These are phyloP conservation scores for Aspergillus fructus DNA, from an alignment of 2,329 filamentous ascomycete genomes.

Conservation along the genomic window DNA sequence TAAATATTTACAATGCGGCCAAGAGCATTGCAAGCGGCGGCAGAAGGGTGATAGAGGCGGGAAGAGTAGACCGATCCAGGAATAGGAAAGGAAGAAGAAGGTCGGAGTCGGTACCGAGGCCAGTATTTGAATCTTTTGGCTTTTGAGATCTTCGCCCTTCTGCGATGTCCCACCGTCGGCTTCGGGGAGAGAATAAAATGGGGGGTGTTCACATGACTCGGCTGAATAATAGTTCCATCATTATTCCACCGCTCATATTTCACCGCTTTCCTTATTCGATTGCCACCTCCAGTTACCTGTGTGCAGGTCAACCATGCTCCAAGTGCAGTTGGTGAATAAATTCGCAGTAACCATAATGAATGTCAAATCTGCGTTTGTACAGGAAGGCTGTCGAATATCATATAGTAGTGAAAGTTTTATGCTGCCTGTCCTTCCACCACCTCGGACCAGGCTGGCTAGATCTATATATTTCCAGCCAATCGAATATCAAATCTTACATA, in stretches of 20 bases:
- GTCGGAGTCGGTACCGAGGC: background rate
- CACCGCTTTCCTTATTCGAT: background rate
- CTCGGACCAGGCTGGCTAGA: background rate
- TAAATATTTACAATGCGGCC: conserved; percentile 11
- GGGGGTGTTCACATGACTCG: conserved; percentile 7
- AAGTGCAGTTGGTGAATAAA: background rate
- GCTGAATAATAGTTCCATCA: conserved; percentile 7
- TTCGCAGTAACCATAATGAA: background rate
- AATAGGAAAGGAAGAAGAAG: background rate
- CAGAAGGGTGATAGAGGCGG: background rate
- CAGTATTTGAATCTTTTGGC: background rate
- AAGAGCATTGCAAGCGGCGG: conserved; percentile 16
- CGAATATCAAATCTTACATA: background rate
- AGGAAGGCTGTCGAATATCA: too few relatives aligned
- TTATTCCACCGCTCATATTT: conserved; percentile 10
- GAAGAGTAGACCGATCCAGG: conserved; percentile 11
- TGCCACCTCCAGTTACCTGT: background rate
- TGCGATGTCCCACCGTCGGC: background rate
- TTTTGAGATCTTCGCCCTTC: conserved; percentile 1
- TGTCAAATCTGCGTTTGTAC: background rate
- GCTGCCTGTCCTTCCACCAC: background rate
- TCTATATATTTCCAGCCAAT: background rate
- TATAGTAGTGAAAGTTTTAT: background rate
- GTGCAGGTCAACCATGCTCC: too few relatives aligned
- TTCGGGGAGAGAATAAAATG: background rate